Evolutionary conservation across 2,329 filamentous ascomycete species (phyloP), one percentile per base, ranked within the genome.

Genomic region (Macrophomina pseudophaseolina): DNA sequence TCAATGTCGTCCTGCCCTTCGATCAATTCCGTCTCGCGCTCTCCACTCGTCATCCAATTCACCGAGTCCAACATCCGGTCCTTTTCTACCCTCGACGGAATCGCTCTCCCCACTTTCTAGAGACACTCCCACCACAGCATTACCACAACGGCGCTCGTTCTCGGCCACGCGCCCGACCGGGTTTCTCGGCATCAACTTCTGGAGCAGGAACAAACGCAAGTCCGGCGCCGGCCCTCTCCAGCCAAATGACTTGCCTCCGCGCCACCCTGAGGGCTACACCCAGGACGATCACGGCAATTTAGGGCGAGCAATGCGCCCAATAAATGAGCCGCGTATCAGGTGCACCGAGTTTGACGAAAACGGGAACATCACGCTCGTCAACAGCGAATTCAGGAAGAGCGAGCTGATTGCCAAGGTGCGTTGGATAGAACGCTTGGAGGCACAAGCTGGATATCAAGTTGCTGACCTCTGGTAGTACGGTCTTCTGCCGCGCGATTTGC

Each of bases 351-450:
- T 98, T 68, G 93, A 98, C 73, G 93, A 94, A 77, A 88, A 92
- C 74, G 95, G 95, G 48, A 91, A 96, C 72, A 93, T 97, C 32
- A 96, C 94, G 23, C 83, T 98, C 67, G 91, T 97, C 23, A 96
- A 96, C 75, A 93, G 93, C 67, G 95, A 98, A 79, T 98, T 97
- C 80, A 96, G 95, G 81, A 99, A 99, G 85, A 95, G 89, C 74
- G 95, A 99, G 81, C 84, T 99, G 54, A 98, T 97, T 78, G 93
- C 94, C 64, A 97, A 95, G 85, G 92, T 94, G 79, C 7, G 44
- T 35, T 35, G 14, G 2, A 48, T 7, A 63, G 79, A 9, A 23
- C 23, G 23, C 23, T 23, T 23, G 7, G 7, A 32, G 1, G 66
- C 3, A n/a, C 8, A 28, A 16, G 12, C 9, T 49, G 12, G 46